Evolutionary conservation across 78 protist species (phyloP).

Genomic region (Dictyostelium intermedium): DNA sequence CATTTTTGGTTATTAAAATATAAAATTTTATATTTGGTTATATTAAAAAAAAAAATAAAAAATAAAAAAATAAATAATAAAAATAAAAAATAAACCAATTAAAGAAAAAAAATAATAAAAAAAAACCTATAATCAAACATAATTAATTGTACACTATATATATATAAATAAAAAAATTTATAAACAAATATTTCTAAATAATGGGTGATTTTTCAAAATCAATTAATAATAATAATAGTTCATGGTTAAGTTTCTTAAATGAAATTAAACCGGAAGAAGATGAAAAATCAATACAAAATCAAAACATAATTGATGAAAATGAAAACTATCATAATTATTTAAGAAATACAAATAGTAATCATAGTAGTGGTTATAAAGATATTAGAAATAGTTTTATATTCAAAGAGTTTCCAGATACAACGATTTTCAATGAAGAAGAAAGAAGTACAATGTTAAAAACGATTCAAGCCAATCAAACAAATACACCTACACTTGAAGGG

Average conservation of each 20-base stretch:
- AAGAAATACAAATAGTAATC: background rate
- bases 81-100: background rate
- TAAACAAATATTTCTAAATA: background rate
- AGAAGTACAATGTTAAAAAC: background rate
- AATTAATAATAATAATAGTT: background rate
- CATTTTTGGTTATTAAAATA: background rate
- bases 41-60: no score
- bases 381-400: background rate
- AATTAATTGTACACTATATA: no score
- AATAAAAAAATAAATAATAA: no score
- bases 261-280: background rate
- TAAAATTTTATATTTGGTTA: no score
- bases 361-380: background rate
- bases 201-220: background rate
- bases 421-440: background rate
- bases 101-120: no score
- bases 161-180: no score
- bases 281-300: background rate
- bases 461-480: background rate
- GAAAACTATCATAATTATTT: background rate
- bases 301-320: background rate
- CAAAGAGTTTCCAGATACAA: background rate
- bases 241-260: background rate
- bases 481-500: background rate
- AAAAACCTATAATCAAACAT: no score